Evolutionary conservation across 495 filamentous ascomycete species (phyloP).

Genomic region (Hypoxylon trugodes): DNA sequence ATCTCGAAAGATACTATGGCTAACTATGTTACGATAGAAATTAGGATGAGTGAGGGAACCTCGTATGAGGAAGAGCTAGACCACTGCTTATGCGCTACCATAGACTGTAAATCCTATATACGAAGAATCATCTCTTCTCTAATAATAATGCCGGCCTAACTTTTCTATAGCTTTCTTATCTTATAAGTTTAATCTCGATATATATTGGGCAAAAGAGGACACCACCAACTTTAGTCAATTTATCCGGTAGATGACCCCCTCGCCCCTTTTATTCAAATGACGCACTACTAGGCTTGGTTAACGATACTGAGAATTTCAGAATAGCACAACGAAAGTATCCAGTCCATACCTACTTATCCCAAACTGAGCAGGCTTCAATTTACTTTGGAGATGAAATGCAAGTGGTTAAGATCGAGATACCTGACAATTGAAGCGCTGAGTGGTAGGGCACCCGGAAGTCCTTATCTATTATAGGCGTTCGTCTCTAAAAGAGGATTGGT

Average conservation of each 20-base stretch:
- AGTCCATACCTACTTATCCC: too few relatives aligned
- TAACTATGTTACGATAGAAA: neutral
- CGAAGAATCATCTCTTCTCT: neutral
- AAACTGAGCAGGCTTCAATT: too few relatives aligned
- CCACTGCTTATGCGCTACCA: neutral
- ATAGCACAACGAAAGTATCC: too few relatives aligned
- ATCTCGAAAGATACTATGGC: conserved; percentile 28
- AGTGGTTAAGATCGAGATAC: too few relatives aligned
- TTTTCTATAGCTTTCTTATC: neutral
- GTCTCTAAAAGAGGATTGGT: conserved; percentile 12
- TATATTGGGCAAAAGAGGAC: conserved; percentile 12
- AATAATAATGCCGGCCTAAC: conserved; percentile 16
- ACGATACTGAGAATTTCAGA: too few relatives aligned
- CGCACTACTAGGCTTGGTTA: too few relatives aligned
- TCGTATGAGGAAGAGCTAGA: conserved; percentile 1
- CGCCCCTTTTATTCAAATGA: neutral
- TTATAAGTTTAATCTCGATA: conserved; percentile 7
- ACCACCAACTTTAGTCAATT: conserved; percentile 15
- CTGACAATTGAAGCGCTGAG: too few relatives aligned
- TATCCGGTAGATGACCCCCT: conserved; percentile 32
- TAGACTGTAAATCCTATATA: conserved; percentile 31
- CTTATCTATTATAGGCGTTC: too few relatives aligned
- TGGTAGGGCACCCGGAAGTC: too few relatives aligned
- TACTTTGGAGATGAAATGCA: too few relatives aligned
- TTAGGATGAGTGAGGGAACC: conserved; percentile 1